phyloP scores from a whole-genome alignment of 2,329 filamentous ascomycete species.

The Myriosclerotinia duriaeana region DNA sequence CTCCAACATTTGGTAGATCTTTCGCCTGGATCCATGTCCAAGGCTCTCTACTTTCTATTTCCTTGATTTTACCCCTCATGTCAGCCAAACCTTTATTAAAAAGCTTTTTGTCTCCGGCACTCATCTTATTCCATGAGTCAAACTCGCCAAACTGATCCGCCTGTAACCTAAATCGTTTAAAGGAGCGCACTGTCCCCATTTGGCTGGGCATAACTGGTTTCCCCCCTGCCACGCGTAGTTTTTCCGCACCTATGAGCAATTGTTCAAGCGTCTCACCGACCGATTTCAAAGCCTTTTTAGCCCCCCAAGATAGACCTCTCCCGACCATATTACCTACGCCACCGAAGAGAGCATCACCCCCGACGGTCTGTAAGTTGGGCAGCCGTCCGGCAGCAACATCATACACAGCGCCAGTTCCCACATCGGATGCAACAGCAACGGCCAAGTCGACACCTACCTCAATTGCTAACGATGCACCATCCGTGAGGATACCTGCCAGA shows the following conservation, averaged over 20 bases:
- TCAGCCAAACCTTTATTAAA: not conserved
- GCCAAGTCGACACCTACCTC: not conserved
- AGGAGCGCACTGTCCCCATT: not conserved
- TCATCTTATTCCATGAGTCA: not conserved
- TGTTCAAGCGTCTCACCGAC: not conserved
- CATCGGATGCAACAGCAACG: slow-evolving; percentile 3
- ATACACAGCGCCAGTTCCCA: slow-evolving; percentile 3
- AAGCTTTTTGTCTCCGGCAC: not conserved
- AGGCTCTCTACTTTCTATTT: not conserved
- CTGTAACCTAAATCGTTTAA: not conserved
- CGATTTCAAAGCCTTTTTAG: not conserved
- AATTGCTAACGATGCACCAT: not conserved
- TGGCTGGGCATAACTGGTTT: not conserved
- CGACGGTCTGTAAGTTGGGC: not conserved
- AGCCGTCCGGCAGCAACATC: not conserved
- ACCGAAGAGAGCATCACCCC: not conserved
- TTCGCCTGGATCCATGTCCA: slow-evolving; percentile 4
- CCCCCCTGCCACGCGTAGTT: not conserved
- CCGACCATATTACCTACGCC: not conserved
- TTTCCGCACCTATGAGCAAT: not conserved
- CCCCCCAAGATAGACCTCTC: not conserved
- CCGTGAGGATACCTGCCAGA: slow-evolving; percentile 5
- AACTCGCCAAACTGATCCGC: not conserved
- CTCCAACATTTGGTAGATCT: not conserved
- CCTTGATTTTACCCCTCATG: not conserved